Evolutionary conservation across 2,329 filamentous ascomycete genomes (phyloP).

Genomic region (Aurifilum marmelostoma): DNA sequence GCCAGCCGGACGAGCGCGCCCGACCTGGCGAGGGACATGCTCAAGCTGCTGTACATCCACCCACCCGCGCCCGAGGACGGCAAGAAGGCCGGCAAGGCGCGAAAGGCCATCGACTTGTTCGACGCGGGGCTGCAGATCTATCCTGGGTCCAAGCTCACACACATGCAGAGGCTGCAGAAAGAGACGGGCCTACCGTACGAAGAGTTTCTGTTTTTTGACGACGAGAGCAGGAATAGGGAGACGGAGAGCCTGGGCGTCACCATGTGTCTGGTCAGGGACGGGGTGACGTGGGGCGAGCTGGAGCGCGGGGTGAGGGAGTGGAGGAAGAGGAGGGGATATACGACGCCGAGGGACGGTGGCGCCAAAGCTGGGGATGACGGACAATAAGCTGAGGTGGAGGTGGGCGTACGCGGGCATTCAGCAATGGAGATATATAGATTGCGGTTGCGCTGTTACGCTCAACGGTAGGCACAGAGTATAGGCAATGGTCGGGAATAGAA

Average conservation of each 20-base stretch:
- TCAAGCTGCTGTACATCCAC: constrained; percentile 70
- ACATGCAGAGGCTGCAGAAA: constrained; percentile 76
- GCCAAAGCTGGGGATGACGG: background rate
- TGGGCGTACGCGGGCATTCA: background rate
- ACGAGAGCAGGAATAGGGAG: constrained; percentile 84
- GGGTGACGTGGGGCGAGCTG: constrained; percentile 75
- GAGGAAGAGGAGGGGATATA: constrained; percentile 67
- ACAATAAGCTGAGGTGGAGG: background rate
- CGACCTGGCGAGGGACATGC: constrained; percentile 77
- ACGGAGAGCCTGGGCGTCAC: constrained; percentile 79
- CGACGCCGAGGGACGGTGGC: background rate
- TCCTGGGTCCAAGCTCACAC: constrained; percentile 80
- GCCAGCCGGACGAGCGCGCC: constrained; percentile 83
- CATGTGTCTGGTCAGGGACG: constrained; percentile 81
- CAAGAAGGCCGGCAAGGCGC: constrained; percentile 38
- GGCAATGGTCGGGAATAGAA: background rate
- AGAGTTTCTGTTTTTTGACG: constrained; percentile 96
- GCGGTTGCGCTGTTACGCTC: background rate
- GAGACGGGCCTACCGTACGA: constrained; percentile 72
- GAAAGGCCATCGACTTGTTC: constrained; percentile 61
- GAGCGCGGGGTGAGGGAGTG: constrained; percentile 80
- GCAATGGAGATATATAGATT: no score
- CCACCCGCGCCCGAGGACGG: constrained; percentile 36
- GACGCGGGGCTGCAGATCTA: constrained; percentile 68
- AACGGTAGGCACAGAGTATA: background rate